Percentiles rank a stretch among this genome's conserved stretches.
Conservation (phyloP, 129 eudicot genomes). For the Centaurea solstitialis region DNA sequence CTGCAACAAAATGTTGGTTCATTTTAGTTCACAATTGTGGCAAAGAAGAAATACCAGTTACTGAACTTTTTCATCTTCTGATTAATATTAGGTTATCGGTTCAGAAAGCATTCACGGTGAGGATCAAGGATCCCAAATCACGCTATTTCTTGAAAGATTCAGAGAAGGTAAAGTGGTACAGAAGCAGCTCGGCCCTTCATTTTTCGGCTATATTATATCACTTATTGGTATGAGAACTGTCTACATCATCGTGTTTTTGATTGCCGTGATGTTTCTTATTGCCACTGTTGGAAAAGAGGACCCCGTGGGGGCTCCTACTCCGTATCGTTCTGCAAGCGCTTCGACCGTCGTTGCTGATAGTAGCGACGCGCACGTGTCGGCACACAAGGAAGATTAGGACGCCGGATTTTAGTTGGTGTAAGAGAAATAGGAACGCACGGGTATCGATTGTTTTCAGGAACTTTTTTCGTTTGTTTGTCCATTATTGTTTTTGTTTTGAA, state of each 20-base stretch:
- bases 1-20: background rate
- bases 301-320: conserved; percentile 54
- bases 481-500: conserved; percentile 16
- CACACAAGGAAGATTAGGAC: conserved; percentile 52
- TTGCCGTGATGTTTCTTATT: conserved; percentile 54
- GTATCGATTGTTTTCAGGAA: conserved; percentile 21
- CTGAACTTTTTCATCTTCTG: conserved; percentile 11
- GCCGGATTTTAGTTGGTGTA: background rate
- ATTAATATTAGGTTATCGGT: conserved; percentile 61
- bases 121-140: conserved; percentile 71
- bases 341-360: conserved; percentile 34
- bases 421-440: conserved; percentile 31
- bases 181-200: conserved; percentile 68
- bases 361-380: conserved; percentile 29
- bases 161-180: conserved; percentile 71
- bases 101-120: conserved; percentile 71
- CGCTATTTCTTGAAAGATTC: conserved; percentile 72
- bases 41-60: background rate
- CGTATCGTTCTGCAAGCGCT: conserved; percentile 37
- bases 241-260: conserved; percentile 55
- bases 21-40: background rate
- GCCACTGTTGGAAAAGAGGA: conserved; percentile 53
- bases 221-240: conserved; percentile 56
- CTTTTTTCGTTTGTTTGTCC: background rate
- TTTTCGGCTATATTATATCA: conserved; percentile 64